Evolutionary conservation across 306 rosid genomes (phyloP), one percentile per base, ranked within the genome.

Genomic region (Cicer chorassanicum): DNA sequence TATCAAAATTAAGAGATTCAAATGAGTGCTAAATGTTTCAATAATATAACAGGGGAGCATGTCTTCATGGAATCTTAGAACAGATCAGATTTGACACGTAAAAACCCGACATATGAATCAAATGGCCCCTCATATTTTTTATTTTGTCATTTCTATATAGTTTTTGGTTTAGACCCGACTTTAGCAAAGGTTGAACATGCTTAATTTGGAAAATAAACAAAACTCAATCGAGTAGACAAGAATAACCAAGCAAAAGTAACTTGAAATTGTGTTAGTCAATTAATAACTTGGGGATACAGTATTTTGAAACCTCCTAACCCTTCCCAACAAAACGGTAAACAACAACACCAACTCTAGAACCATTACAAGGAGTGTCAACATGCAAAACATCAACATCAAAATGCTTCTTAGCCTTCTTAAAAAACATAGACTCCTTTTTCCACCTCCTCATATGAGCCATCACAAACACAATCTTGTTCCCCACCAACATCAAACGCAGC

Each of bases 391-490:
- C 85, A 7, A 91, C 88, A 0, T 13, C 41, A 15, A 94, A 94
- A 24, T 72, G 68, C 86, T 88, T 91, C 86, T 72, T 91, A 0
- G 96, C 97, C 57, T 84, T 94, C 91, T 83, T 91, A 82, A 94
- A 94, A 74, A 94, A 94, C 1, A 38, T 64, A 1, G 95, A 90
- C 0, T 94, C 98, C 78, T 91, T 94, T 49, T 90, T 94, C 98
- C 98, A 91, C 87, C 98, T 78, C 82, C 76, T 87, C 80, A 91
- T 34, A 73, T 94, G 97, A 4, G 97, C 95, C 98, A 94, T 94
- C 65, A 94, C 78, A 34, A 94, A 90, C 76, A 73, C 79, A 84
- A 42, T 81, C 55, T 84, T 67, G 79, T 51, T 72, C 82, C n/a
- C 78, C 6, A 80, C 0, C 12, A 87, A 74, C 81, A 87, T 57